Percentiles rank a stretch among this genome's conserved stretches.
Conservation (phyloP, 2,329 filamentous ascomycete species). For the Exserohilum turcica region DNA sequence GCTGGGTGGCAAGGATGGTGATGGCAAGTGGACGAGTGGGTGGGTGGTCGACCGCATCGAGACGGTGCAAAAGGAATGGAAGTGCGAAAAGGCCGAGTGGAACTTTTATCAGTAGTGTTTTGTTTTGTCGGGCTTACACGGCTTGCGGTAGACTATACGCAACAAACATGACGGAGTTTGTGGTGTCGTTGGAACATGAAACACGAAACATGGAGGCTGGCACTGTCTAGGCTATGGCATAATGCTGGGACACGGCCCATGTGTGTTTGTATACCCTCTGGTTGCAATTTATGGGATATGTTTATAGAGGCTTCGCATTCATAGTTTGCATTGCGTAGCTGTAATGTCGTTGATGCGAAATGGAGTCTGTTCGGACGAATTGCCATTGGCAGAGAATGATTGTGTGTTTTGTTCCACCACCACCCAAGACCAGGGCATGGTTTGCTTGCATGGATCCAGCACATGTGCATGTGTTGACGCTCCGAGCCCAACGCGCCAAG, state of each 20-base stretch:
- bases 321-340: background rate
- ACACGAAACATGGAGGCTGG: background rate
- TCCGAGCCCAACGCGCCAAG: conserved; percentile 12
- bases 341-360: background rate
- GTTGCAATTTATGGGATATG: background rate
- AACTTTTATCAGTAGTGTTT: conserved; percentile 29
- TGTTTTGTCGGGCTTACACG: background rate
- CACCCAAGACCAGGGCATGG: too few relatives aligned
- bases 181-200: background rate
- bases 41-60: conserved; percentile 45
- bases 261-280: background rate
- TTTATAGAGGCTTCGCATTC: background rate
- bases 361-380: background rate
- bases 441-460: too few relatives aligned
- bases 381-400: too few relatives aligned
- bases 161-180: background rate
- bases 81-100: conserved; percentile 37
- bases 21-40: conserved; percentile 40
- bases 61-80: conserved; percentile 28
- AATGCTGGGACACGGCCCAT: background rate
- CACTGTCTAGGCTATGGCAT: background rate
- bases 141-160: background rate
- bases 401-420: too few relatives aligned
- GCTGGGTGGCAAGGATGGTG: conserved; percentile 30
- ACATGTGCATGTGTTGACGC: too few relatives aligned